phyloP scores from a whole-genome alignment of 2,329 filamentous ascomycete species.

The Metarhizium anisopliae region DNA sequence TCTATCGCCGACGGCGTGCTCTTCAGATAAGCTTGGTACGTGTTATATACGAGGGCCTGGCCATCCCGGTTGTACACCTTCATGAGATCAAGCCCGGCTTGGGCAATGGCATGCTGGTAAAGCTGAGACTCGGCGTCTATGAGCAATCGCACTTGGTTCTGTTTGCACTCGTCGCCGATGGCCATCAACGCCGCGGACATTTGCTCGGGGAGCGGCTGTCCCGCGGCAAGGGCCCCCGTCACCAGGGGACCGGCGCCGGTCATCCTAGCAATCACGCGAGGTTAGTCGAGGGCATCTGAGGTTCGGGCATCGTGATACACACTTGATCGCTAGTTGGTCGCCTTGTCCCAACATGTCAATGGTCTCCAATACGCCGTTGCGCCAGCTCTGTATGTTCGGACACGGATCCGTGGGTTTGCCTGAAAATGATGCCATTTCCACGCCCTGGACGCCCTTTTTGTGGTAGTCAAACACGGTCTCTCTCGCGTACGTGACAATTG shows the following conservation, averaged over 20 bases:
- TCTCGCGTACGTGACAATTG: conserved; percentile 45
- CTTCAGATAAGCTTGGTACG: conserved; percentile 50
- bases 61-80: conserved; percentile 29
- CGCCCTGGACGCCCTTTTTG: conserved; percentile 14
- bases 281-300: background rate
- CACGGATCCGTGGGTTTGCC: conserved; percentile 29
- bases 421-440: conserved; percentile 24
- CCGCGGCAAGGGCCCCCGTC: conserved; percentile 25
- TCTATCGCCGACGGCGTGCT: conserved; percentile 31
- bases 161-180: conserved; percentile 27
- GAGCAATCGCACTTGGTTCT: conserved; percentile 31
- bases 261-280: conserved; percentile 16
- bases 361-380: conserved; percentile 21
- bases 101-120: conserved; percentile 30
- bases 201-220: conserved; percentile 26
- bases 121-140: conserved; percentile 37
- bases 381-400: conserved; percentile 28
- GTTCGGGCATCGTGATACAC: conserved; percentile 4
- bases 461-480: conserved; percentile 32
- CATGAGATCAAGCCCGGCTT: conserved; percentile 25
- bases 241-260: conserved; percentile 33
- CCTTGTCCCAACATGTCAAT: conserved; percentile 22
- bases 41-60: conserved; percentile 33
- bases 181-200: conserved; percentile 32
- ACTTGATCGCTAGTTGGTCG: conserved; percentile 30